A percentile compares a stretch with the other conserved stretches of the same genome.
Conservation (phyloP, 805 yeast genomes). For the Wickerhamomyces rabaulensis region DNA sequence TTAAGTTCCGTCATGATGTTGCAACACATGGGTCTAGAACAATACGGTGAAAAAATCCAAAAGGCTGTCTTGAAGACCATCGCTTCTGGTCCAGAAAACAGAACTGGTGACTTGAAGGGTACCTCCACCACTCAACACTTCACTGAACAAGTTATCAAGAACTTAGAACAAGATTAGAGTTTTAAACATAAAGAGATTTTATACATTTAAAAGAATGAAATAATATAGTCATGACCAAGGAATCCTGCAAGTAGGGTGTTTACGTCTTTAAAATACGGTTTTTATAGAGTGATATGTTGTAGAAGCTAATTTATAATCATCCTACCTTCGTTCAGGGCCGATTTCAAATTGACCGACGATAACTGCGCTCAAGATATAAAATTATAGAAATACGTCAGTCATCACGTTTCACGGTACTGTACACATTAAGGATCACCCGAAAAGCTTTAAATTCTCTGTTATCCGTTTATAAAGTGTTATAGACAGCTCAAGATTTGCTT, state of each 20-base stretch:
- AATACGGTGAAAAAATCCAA: constrained; percentile 81
- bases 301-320: no score
- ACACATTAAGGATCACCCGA: no score
- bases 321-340: no score
- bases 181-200: not conserved
- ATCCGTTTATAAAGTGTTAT: no score
- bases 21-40: constrained; percentile 91
- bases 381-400: no score
- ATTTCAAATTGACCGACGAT: no score
- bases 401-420: no score
- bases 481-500: no score
- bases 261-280: not conserved
- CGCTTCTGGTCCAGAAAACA: constrained; percentile 92
- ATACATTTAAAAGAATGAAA: not conserved
- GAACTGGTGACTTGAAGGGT: constrained; percentile 96
- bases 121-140: constrained; percentile 82
- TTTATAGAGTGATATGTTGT: no score
- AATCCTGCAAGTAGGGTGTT: not conserved
- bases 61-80: constrained; percentile 79
- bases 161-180: constrained; percentile 19
- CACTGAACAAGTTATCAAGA: constrained; percentile 83
- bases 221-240: not conserved
- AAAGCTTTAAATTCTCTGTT: no score
- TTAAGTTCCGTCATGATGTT: constrained; percentile 98
- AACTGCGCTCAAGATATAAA: no score